Base-by-base conservation (phyloP, 441 rosid genomes). In the Jatropha podagrica region DNA sequence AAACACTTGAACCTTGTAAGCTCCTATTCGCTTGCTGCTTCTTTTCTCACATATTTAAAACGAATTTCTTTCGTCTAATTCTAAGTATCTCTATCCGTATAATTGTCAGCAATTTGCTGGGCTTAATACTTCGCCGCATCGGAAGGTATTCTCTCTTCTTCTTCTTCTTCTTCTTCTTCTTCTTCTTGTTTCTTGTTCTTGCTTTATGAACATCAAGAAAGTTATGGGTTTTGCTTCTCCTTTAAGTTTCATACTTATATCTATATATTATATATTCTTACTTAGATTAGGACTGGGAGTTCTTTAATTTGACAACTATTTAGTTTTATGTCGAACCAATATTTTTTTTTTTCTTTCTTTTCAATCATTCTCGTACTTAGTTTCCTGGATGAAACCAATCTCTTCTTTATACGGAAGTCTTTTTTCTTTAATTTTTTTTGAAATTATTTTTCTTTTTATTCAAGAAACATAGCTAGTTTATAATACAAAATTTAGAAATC, bases 391-490 rank as follows among this genome's bases (percentile, higher is more conserved):
- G 15, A 59, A 63, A 75, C 38, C n/a, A 69, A 15, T 42, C 17
- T 46, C 41, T 74, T 15, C 44, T 7, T 2, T 27, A 10, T 58
- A 3, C 4, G 2, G 1, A 13, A 7, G 13, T 51, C 10, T 51
- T 13, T 49, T 49, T 12, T 51, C 10, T 13, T 51, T 51, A 52
- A 55, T n/a, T 5, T 60, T 8, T 26, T 27, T 26, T 5, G 12
- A 4, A 27, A 11, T 69, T 58, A 58, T 58, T 62, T 38, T 59
- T 59, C 77, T 76, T 76, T 26, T 17, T 23, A 55, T 69, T 69
- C 68, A 77, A 71, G 81, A 74, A 74, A 79, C 27, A 51, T 44
- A 7, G 48, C 48, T 44, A 32, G 69, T 2, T 62, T 42, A 9
- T 15, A 18, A 26, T 42, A 27, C 13, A 67, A 58, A 9, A 11